Evolutionary conservation across 371 early-diverging fungal species (phyloP), one percentile per base, ranked within the genome.

Genomic region (Syncephalastrum sp.): DNA sequence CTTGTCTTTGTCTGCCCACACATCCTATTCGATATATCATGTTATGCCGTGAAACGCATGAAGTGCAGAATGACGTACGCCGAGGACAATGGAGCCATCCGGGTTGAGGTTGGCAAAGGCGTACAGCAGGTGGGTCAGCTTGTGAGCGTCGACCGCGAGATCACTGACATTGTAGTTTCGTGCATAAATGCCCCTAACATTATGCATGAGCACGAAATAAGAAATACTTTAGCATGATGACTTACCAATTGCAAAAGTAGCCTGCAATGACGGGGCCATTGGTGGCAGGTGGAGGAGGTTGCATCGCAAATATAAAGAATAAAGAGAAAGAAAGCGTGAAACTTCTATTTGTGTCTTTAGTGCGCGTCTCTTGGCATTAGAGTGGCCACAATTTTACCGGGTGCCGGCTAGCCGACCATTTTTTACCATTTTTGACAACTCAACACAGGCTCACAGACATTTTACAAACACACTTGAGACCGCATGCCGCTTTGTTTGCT

Each of bases 51-150:
- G 16, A 27, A 41, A 24, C 19, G 46, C 13, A 42, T 46, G 5
- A 25, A 14, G 38, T 13, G 17, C 33, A 25, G 27, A 43, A 52
- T 41, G 42, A 49, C 59, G 56, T 69, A 82, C 84, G 55, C 86
- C 82, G 6, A 87, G 71, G 23, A 84, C 72, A 10, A 89, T 83
- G 8, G 70, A 64, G n/a, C 90, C 85, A 53, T 85, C 75, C 8
- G 77, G 74, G 47, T 84, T 73, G 13, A 94, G 73, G 64, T 93
- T 91, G 44, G 90, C 90, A 79, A 96, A 96, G 17, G 91, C 93
- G 69, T 96, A 95, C 56, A 92, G 85, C 60, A 96, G 62, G 59
- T 92, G 90, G 4, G 91, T 91, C 42, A 92, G 68, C 46, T 87
- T 82, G 50, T 81, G 75, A 21, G 76, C 87, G 52, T 72, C 65